phyloP scores from a whole-genome alignment of 495 filamentous ascomycete genomes.

The Neurospora sp. region DNA sequence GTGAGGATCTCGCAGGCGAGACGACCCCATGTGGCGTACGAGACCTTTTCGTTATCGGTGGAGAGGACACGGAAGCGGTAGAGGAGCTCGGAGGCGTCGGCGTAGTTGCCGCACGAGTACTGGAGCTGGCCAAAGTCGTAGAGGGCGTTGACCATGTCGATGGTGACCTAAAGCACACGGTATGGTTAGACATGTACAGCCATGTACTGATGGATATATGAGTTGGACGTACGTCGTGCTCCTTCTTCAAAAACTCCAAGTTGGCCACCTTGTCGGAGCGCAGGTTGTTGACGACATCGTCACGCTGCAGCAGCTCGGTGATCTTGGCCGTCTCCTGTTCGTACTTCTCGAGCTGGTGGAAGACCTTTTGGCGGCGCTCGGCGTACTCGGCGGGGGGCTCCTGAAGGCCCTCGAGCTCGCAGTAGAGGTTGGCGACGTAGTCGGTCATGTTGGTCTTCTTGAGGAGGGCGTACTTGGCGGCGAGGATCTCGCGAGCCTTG shows the following conservation, averaged over 20 bases:
- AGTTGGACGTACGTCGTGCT: slow-evolving; percentile 43
- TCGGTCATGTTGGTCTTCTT: slow-evolving; percentile 98
- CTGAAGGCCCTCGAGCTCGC: slow-evolving; percentile 71
- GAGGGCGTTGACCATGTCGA: slow-evolving; percentile 87
- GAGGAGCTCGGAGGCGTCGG: slow-evolving; percentile 73
- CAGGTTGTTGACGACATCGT: slow-evolving; percentile 78
- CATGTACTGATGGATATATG: not conserved
- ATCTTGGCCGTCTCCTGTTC: slow-evolving; percentile 81
- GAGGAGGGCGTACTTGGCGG: slow-evolving; percentile 81
- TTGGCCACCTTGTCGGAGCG: slow-evolving; percentile 95
- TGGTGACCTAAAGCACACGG: slow-evolving; percentile 51
- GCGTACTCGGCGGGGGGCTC: slow-evolving; percentile 74
- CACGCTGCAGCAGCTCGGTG: slow-evolving; percentile 67
- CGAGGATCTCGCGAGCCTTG: slow-evolving; percentile 56
- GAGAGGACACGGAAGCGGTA: slow-evolving; percentile 96
- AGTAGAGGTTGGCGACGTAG: slow-evolving; percentile 82
- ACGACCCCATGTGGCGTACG: slow-evolving; percentile 92
- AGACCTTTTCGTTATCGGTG: slow-evolving; percentile 94
- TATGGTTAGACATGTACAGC: not conserved
- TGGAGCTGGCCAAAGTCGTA: slow-evolving; percentile 93
- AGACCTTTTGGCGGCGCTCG: slow-evolving; percentile 79
- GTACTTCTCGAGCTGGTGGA: slow-evolving; percentile 66
- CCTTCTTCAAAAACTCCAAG: slow-evolving; percentile 89
- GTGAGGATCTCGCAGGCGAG: slow-evolving; percentile 87
- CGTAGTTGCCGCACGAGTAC: slow-evolving; percentile 92